Conservation (phyloP, 2,329 filamentous ascomycete genomes). For the Epichloe sp. region DNA sequence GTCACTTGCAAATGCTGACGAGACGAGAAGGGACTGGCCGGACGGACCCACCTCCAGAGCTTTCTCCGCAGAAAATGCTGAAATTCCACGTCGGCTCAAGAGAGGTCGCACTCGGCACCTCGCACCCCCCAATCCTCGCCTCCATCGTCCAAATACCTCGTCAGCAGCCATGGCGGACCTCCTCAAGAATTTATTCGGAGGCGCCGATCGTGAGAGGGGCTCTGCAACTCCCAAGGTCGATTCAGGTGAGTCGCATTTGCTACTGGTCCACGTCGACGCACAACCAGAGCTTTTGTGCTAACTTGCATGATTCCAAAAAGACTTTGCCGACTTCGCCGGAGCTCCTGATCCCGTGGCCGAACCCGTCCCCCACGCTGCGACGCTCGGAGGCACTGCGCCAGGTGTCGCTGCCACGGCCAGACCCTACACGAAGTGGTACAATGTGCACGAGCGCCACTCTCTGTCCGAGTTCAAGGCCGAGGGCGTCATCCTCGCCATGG, state of each 20-base stretch:
- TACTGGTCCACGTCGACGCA: neutral
- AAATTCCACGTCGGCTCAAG: slow-evolving; percentile 9
- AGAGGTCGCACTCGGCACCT: slow-evolving; percentile 1
- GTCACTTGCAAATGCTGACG: too few species aligned
- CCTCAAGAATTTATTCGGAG: slow-evolving; percentile 57
- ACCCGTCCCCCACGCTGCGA: slow-evolving; percentile 31
- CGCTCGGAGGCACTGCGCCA: slow-evolving; percentile 30
- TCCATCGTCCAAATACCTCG: slow-evolving; percentile 5
- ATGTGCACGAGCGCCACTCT: slow-evolving; percentile 81
- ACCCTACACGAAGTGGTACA: slow-evolving; percentile 93
- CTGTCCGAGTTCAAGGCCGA: slow-evolving; percentile 79
- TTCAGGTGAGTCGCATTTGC: slow-evolving; percentile 39
- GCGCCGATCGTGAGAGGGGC: slow-evolving; percentile 40
- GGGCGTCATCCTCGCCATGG: slow-evolving; percentile 63
- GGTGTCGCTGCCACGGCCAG: slow-evolving; percentile 35
- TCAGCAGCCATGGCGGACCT: slow-evolving; percentile 40
- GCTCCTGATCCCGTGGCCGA: slow-evolving; percentile 54
- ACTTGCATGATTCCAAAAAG: slow-evolving; percentile 29
- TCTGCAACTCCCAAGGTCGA: slow-evolving; percentile 36
- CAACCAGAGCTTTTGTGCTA: neutral
- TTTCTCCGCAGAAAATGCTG: neutral
- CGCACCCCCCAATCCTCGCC: slow-evolving; percentile 7
- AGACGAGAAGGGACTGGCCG: too few species aligned
- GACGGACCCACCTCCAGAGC: neutral
- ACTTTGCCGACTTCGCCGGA: slow-evolving; percentile 88